phyloP scores from a whole-genome alignment of 1,284 basidiomycete species.

The Austropuccinia psidii region DNA sequence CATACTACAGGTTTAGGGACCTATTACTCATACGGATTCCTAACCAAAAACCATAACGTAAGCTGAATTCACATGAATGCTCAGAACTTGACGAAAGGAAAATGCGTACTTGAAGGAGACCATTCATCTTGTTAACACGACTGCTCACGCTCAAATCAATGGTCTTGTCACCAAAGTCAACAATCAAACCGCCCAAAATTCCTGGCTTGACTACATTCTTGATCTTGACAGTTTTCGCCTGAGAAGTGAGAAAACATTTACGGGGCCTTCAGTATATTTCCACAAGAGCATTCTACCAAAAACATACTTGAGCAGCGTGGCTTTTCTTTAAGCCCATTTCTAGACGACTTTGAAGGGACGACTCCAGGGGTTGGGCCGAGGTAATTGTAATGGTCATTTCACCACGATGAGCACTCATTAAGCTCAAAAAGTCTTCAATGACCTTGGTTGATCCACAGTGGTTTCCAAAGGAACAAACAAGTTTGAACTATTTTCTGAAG shows the following conservation, averaged over 20 bases:
- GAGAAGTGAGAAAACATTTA: not conserved
- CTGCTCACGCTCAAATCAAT: slow-evolving; percentile 89
- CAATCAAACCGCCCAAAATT: slow-evolving; percentile 77
- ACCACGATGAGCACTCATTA: slow-evolving; percentile 82
- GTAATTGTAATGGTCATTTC: slow-evolving; percentile 91
- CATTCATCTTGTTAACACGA: slow-evolving; percentile 90
- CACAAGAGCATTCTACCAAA: no score
- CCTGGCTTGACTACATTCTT: slow-evolving; percentile 64
- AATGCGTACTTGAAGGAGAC: slow-evolving; percentile 58
- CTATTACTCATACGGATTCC: no score
- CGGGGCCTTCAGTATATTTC: not conserved
- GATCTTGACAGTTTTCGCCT: slow-evolving; percentile 31
- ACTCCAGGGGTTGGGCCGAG: slow-evolving; percentile 65
- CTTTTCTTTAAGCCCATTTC: slow-evolving; percentile 77
- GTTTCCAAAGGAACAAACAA: not conserved
- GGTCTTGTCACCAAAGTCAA: slow-evolving; percentile 97
- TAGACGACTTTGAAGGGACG: slow-evolving; percentile 64
- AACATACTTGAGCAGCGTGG: slow-evolving; percentile 70
- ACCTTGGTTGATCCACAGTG: slow-evolving; percentile 50
- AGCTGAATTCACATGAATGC: no score
- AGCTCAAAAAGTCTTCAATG: slow-evolving; percentile 82
- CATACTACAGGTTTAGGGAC: no score
- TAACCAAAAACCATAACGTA: no score
- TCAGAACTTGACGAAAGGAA: not conserved
- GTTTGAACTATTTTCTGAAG: not conserved